Evolutionary conservation across 176 grass and related monocot species (phyloP), one percentile per base, ranked within the genome.

Genomic region (Ensete glaucum): DNA sequence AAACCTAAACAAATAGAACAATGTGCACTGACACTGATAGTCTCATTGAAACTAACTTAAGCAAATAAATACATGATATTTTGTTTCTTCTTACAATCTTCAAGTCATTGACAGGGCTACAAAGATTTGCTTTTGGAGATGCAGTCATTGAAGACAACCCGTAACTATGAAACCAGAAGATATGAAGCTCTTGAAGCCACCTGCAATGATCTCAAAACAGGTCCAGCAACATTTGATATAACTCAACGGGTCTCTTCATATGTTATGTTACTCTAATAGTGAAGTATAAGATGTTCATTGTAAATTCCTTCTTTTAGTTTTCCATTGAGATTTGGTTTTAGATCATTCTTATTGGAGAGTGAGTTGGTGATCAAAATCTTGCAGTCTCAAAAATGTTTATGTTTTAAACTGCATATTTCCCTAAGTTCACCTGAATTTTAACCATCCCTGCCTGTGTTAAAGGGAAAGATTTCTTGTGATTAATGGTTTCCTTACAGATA

Each of bases 181-280:
- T 23, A 6, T 48, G 73, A 75, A 49, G 54, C 73, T 17, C 73
- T 75, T 29, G 73, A 75, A 75, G 53, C 73, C 54, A 75, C 73
- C 49, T 59, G 54, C 54, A 49, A 59, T 12, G 73, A 75, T 59
- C 26, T 75, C 20, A 75, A 43, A 43, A 19, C 53, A 75, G 73
- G 73, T 75, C 53, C 8, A 25, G 8, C 24, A 54, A 49, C 25
- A 11, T 59, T 24, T 20, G 25, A 75, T 59, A 11, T 26, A 54
- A 73, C n/a, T 55, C 21, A 8, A 15, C 9, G 24, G 51, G 52
- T 26, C 21, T 29, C 29, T 74, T 54, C 22, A 57, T 55, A 53
- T 56, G n/a, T 21, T 29, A 56, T 17, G 12, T 9, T 20, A 8
- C 54, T 57, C 16, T 57, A 17, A 11, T 57, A 57, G 54, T 13